phyloP scores from a whole-genome alignment of 345 rosid species.

The Citrus hindsii region DNA sequence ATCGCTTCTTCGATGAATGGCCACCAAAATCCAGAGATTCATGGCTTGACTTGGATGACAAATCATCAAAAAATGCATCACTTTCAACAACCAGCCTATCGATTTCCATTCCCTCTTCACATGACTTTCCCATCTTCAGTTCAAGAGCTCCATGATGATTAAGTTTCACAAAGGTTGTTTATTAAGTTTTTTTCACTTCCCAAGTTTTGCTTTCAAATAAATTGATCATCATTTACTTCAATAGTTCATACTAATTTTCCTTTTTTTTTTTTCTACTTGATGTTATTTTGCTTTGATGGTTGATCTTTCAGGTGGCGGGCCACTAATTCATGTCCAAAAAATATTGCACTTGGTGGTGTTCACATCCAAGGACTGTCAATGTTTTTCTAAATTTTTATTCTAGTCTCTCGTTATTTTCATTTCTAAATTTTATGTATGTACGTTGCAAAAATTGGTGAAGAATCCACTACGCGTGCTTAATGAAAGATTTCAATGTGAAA shows the following conservation, averaged over 20 bases:
- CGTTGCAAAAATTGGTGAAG: slow-evolving; percentile 4
- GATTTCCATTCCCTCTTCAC: slow-evolving; percentile 61
- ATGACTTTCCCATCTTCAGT: slow-evolving; percentile 47
- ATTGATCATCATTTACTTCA: neutral
- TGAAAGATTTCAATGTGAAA: slow-evolving; percentile 24
- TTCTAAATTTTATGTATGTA: neutral
- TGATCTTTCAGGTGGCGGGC: slow-evolving; percentile 20
- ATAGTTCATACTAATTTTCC: neutral
- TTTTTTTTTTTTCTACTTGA: neutral
- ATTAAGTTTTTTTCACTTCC: neutral
- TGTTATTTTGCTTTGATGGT: slow-evolving; percentile 25
- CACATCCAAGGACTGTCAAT: neutral
- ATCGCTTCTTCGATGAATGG: slow-evolving; percentile 87
- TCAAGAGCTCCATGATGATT: slow-evolving; percentile 43
- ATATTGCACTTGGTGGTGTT: slow-evolving; percentile 6
- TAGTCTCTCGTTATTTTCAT: neutral
- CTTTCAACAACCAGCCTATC: slow-evolving; percentile 54
- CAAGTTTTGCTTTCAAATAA: neutral
- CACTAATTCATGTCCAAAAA: neutral
- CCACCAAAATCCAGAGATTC: slow-evolving; percentile 58
- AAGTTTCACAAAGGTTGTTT: neutral
- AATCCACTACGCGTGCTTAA: slow-evolving; percentile 8
- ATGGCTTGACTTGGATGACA: slow-evolving; percentile 62
- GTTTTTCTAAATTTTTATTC: neutral
- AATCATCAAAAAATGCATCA: slow-evolving; percentile 46